Base-by-base conservation (phyloP, 192 early-diverging fungal species). In the Phlyctochytrium bullatum region DNA sequence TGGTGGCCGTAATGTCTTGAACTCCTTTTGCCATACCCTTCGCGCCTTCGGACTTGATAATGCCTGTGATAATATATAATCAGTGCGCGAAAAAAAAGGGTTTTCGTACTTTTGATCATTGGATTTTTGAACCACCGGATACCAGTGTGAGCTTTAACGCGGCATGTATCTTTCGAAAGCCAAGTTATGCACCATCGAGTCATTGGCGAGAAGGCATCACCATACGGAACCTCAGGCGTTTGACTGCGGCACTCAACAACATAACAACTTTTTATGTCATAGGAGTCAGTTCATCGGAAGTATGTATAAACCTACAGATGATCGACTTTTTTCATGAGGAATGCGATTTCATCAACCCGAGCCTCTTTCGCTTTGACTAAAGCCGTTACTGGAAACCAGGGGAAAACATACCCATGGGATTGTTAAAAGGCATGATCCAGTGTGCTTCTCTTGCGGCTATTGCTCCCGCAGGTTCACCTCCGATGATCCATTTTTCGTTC, bases 281-380 rank as follows among this genome's bases (percentile, higher is more conserved):
- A n/a, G n/a, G n/a, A n/a, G n/a, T n/a, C n/a, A n/a, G n/a, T n/a
- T n/a, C n/a, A n/a, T n/a, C n/a, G n/a, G n/a, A n/a, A n/a, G n/a
- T n/a, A n/a, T n/a, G n/a, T n/a, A n/a, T n/a, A n/a, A n/a, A 64
- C 81, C 67, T 77, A 88, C 79, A 89, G 53, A 54, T 88, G 72
- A 2, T 88, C 89, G 29, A 78, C 77, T 52, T 80, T 72, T 50
- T 83, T 81, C 17, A 85, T 64, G 29, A 90, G 73, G 10, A 66
- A 75, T 53, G 83, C 78, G 2, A 76, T 84, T 20, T 86, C 80
- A 14, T 85, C 73, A 4, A 87, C 86, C 6, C 87, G 80, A 0
- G 86, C 83, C 63, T 90, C 88, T 36, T 90, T 90, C 20, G 85
- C 66, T 71, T 89, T 92, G 27, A 90, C 88, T 85, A 62, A 10